These are phyloP conservation scores for Teunomyces gatunensis DNA, from an alignment of 805 yeast genomes.

Conservation along the genomic window DNA sequence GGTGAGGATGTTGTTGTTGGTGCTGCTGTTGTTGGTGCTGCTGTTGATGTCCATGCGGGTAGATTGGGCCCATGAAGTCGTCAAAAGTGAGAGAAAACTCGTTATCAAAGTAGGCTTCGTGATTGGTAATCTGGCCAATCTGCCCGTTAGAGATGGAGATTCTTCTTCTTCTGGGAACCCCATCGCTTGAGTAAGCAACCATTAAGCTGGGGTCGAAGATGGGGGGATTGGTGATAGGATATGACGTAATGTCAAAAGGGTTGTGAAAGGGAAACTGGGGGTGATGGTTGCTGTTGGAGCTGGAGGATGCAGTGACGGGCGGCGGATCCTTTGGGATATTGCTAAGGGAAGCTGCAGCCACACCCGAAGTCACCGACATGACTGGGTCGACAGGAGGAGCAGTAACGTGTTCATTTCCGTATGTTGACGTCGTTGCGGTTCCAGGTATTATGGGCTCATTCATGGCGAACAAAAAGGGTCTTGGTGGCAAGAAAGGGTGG, in stretches of 20 bases:
- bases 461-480: neutral
- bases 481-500: too few species aligned
- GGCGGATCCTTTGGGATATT: neutral
- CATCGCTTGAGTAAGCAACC: slow-evolving; percentile 31
- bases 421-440: neutral
- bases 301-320: neutral
- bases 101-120: slow-evolving; percentile 36
- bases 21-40: neutral
- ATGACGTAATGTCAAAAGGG: slow-evolving; percentile 38
- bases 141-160: slow-evolving; percentile 84
- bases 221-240: slow-evolving; percentile 48
- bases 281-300: neutral
- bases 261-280: slow-evolving; percentile 24
- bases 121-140: slow-evolving; percentile 66
- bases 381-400: neutral
- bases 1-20: slow-evolving; percentile 4
- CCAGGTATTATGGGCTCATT: neutral
- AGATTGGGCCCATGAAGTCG: slow-evolving; percentile 12
- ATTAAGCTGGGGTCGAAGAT: slow-evolving; percentile 43
- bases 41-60: slow-evolving; percentile 6
- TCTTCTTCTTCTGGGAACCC: slow-evolving; percentile 51
- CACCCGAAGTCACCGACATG: neutral
- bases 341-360: neutral
- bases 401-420: neutral
- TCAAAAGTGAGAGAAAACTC: slow-evolving; percentile 17